Percentiles rank a stretch among this genome's conserved stretches.
Evolutionary conservation across 139 green algal genomes (phyloP).

Genomic region (Gonium pectorale): DNA sequence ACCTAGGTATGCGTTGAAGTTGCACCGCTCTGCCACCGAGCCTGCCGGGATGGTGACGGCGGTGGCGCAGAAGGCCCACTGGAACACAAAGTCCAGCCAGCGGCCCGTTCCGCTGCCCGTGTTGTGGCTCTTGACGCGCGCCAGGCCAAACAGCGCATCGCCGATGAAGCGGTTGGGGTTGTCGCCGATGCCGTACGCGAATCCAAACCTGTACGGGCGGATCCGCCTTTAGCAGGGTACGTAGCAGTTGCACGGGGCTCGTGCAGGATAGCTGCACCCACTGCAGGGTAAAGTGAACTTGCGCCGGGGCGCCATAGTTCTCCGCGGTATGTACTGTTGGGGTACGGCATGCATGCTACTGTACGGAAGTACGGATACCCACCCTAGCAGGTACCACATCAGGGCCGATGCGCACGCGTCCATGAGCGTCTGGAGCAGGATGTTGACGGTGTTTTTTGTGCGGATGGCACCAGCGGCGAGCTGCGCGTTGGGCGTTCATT

Average conservation of each 20-base stretch:
- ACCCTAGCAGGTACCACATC: constrained; percentile 74
- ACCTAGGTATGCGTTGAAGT: constrained; percentile 68
- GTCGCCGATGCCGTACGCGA: constrained; percentile 45
- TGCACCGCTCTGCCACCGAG: constrained; percentile 66
- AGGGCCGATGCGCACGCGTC: constrained; percentile 77
- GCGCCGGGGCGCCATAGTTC: neutral
- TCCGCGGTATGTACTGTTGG: neutral
- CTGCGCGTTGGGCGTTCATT: constrained; percentile 67
- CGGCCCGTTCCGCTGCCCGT: constrained; percentile 26
- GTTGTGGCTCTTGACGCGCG: neutral
- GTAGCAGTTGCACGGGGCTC: neutral
- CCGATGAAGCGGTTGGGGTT: constrained; percentile 54
- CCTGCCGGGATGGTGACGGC: constrained; percentile 63
- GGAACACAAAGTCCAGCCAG: constrained; percentile 59
- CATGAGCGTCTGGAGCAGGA: constrained; percentile 77
- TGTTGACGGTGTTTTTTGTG: constrained; percentile 69
- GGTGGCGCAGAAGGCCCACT: constrained; percentile 72
- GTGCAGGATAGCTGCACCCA: too few species aligned
- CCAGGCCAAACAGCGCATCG: constrained; percentile 40
- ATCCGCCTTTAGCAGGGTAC: neutral
- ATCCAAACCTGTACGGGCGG: constrained; percentile 56
- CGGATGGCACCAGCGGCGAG: constrained; percentile 86
- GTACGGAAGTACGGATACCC: neutral
- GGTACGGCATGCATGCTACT: neutral
- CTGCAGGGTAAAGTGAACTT: neutral